Evolutionary conservation across 2,329 filamentous ascomycete species (phyloP), one percentile per base, ranked within the genome.

Genomic region (Fusarium sp.): DNA sequence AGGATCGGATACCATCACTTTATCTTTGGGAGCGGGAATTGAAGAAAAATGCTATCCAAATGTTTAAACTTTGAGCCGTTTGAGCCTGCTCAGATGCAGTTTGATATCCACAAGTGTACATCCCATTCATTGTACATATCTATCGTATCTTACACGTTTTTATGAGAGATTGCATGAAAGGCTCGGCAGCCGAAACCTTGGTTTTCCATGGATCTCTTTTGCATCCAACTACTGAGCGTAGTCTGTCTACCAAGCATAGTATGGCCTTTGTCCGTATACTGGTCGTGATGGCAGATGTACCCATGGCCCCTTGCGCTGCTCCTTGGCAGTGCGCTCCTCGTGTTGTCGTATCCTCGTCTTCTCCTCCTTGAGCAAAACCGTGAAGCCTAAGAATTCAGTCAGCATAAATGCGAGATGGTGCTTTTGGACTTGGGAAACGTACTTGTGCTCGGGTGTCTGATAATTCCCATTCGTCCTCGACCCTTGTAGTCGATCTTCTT

Each of bases 301-400:
- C 96, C 96, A 98, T 17, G 96, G 91, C 73, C 94, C 94, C 70
- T 91, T 89, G 79, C 91, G 91, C 64, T 89, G 87, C 82, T 93
- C 89, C 86, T 94, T 96, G 76, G 91, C 91, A 80, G 94, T 88
- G 68, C 92, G 90, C 80, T 98, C 95, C 66, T 94, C 87, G 79
- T 93, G 90, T 81, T 95, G 89, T 70, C 97, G 90, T 79, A 98
- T 91, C 64, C 95, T 89, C 7, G 97, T 98, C 83, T 93, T 93
- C 83, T 98, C 95, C 82, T 99, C 97, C 86, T 98, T 99, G 80
- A 99, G 86, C 15, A 98, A 82, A 38, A 99, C 85, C 0, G 92
- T 91, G 70, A 98, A 89, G 74, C 89, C 94, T 95, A 76, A 27
- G 20, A n/a, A 40, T 43, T 50, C 50, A 15, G 73, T 82, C 61